Evolutionary conservation across 2,329 filamentous ascomycete species (phyloP), one percentile per base, ranked within the genome.

Genomic region (Calonectria honghensis): DNA sequence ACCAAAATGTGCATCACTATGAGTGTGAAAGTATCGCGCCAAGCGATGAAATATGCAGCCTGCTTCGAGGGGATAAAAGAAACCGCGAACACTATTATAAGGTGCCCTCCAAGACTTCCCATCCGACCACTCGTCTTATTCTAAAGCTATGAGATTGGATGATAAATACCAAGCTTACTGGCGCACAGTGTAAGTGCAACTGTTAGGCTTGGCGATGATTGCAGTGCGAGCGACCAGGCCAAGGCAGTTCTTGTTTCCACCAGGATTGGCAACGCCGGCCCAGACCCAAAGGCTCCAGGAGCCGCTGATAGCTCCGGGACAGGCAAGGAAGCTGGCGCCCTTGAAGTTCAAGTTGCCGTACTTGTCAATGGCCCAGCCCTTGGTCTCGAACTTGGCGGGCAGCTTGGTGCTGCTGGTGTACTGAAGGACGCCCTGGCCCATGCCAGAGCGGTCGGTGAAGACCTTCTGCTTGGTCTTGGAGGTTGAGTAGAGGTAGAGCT

Each of bases 381-480:
- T 85, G 68, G 84, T 83, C 85, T 92, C 88, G 32, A 74, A 81
- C 79, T 89, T 87, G 35, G 77, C 78, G 35, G 86, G 85, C 0
- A 83, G 72, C 7, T 51, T 37, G 5, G 78, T 71, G 57, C 88
- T 88, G 6, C 87, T 86, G 85, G 90, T 93, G 57, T 87, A 87
- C 54, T 63, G 57, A 35, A 92, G 79, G 24, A 85, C 83, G 66
- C 91, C 91, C 77, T 90, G 88, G 75, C 89, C 88, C 90, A 91
- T 91, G 79, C 90, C 90, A 54, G 89, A 91, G 57, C 88, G 88
- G 82, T 93, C 90, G 51, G 88, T 88, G 76, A 80, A 92, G 67
- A 90, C 73, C 79, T 88, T 83, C 84, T 92, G 91, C 3, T 84
- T 83, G 45, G 76, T 83, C 7, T 82, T 84, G 29, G 84, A 83